Conservation (phyloP, 495 filamentous ascomycete species). For the Pseudevernia furfuracea region DNA sequence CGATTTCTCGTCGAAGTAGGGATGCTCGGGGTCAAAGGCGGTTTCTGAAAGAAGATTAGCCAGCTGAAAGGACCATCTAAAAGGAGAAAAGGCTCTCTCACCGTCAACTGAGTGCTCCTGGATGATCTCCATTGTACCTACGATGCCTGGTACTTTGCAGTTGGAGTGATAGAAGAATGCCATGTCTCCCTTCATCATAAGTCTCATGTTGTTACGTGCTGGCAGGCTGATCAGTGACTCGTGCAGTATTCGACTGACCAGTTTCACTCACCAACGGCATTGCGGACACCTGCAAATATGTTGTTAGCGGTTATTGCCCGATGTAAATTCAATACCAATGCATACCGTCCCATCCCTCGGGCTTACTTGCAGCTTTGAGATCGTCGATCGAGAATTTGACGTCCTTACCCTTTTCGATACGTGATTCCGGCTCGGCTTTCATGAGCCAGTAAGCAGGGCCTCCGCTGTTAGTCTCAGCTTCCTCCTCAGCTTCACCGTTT, state of each 20-base stretch:
- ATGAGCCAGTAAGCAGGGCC: constrained; percentile 49
- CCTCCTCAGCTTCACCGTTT: constrained; percentile 2
- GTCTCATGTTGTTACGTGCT: constrained; percentile 78
- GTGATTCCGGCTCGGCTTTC: constrained; percentile 88
- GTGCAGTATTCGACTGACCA: background rate
- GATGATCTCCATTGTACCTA: constrained; percentile 90
- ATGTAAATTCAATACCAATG: background rate
- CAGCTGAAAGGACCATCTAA: constrained; percentile 3
- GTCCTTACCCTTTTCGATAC: constrained; percentile 76
- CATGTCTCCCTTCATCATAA: constrained; percentile 84
- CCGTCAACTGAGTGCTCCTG: constrained; percentile 70
- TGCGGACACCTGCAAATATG: constrained; percentile 44
- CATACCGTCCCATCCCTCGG: constrained; percentile 71
- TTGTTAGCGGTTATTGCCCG: background rate
- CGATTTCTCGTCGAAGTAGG: constrained; percentile 76
- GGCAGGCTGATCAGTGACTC: constrained; percentile 7
- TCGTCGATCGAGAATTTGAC: constrained; percentile 96
- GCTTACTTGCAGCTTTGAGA: constrained; percentile 55
- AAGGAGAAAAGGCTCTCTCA: constrained; percentile 33
- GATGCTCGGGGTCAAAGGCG: constrained; percentile 66
- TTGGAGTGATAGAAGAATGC: constrained; percentile 99
- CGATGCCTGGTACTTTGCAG: constrained; percentile 82
- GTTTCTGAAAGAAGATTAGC: constrained; percentile 46
- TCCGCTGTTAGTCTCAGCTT: constrained; percentile 5
- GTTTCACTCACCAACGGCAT: constrained; percentile 40